These are phyloP conservation scores for Ceratopteris richardii DNA, from an alignment of 75 land plant species.

Conservation along the genomic window DNA sequence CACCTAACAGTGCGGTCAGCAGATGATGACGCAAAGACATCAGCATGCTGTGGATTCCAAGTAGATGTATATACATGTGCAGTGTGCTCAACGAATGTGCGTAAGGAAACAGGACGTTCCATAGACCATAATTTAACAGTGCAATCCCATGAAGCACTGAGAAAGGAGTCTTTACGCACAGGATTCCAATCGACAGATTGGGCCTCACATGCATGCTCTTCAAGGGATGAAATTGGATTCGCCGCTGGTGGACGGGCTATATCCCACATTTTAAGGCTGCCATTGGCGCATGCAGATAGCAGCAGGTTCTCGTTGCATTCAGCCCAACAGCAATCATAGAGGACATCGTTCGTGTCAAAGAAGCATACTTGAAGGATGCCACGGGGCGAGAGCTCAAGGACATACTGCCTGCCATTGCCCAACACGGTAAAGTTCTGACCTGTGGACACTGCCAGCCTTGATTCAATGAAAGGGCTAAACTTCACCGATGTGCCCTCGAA, in stretches of 20 bases:
- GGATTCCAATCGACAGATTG: conserved; percentile 80
- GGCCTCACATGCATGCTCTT: conserved; percentile 84
- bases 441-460: conserved; percentile 81
- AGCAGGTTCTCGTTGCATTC: conserved; percentile 81
- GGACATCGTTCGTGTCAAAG: conserved; percentile 83
- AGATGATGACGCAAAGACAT: conserved; percentile 84
- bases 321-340: conserved; percentile 88
- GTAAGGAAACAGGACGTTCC: conserved; percentile 58
- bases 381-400: conserved; percentile 56
- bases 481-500: conserved; percentile 90
- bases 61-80: conserved; percentile 72
- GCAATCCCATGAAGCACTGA: conserved; percentile 88
- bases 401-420: conserved; percentile 90
- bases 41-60: conserved; percentile 92
- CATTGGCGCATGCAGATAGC: conserved; percentile 87
- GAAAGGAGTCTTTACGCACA: conserved; percentile 75
- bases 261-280: conserved; percentile 84
- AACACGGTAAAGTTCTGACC: conserved; percentile 92
- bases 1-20: conserved; percentile 80
- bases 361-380: conserved; percentile 27
- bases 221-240: conserved; percentile 68
- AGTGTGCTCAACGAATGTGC: conserved; percentile 77
- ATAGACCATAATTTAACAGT: conserved; percentile 87
- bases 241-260: conserved; percentile 54
- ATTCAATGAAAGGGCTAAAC: conserved; percentile 90